Percentiles rank a stretch among this genome's conserved stretches.
Evolutionary conservation across 352 stramenopile genomes (phyloP).

Genomic region (Plasmopara viticola): DNA sequence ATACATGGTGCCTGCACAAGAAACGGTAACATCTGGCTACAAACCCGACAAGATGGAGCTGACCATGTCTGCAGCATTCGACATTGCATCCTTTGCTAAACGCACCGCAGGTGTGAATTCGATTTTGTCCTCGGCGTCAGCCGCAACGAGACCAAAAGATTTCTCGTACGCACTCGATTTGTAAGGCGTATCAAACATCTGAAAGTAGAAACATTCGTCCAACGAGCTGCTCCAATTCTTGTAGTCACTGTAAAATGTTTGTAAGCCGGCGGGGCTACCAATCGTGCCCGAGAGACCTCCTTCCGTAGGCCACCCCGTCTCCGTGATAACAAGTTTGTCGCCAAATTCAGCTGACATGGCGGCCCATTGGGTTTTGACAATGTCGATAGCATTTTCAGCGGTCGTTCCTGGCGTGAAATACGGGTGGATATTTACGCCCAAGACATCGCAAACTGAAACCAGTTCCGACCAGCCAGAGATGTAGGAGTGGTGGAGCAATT

Average conservation of each 20-base stretch:
- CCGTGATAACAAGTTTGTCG: conserved; percentile 41
- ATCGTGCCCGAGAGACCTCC: conserved; percentile 22
- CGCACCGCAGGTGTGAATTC: neutral
- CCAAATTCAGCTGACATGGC: conserved; percentile 25
- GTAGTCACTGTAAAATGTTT: conserved; percentile 44
- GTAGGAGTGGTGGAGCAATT: conserved; percentile 29
- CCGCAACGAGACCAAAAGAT: conserved; percentile 39
- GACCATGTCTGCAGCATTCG: conserved; percentile 5
- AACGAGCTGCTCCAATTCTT: conserved; percentile 43
- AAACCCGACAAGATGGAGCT: neutral
- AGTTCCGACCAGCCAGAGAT: conserved; percentile 30
- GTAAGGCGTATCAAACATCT: conserved; percentile 58
- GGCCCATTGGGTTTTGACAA: conserved; percentile 34
- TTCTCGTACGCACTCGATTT: conserved; percentile 36
- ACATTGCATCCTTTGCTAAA: neutral
- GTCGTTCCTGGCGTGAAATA: conserved; percentile 33
- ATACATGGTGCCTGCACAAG: neutral
- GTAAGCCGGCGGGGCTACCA: conserved; percentile 15
- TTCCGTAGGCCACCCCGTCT: conserved; percentile 43
- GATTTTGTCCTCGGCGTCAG: conserved; percentile 25
- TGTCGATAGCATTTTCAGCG: conserved; percentile 25
- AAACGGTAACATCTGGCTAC: neutral
- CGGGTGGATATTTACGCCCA: conserved; percentile 53
- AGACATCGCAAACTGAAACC: conserved; percentile 29
- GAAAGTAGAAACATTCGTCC: conserved; percentile 54